Percentiles rank a stretch among this genome's conserved stretches.
These are phyloP conservation scores for Elsinoe batatas DNA, from an alignment of 2,329 filamentous ascomycete genomes.

Conservation along the genomic window DNA sequence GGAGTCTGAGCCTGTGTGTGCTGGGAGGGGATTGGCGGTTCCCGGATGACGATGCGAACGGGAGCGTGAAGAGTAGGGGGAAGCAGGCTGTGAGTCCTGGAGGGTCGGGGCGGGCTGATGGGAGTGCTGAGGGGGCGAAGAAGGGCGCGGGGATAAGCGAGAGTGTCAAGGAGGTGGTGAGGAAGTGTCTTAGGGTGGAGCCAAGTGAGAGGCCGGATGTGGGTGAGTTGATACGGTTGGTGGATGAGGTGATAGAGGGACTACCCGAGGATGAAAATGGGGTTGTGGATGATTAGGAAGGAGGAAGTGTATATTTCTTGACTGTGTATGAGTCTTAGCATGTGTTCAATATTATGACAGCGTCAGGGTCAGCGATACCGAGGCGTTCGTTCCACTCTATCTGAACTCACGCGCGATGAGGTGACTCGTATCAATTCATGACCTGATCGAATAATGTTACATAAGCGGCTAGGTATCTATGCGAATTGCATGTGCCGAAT, in stretches of 20 bases:
- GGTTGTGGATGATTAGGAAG: conserved; percentile 1
- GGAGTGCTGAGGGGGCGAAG: conserved; percentile 18
- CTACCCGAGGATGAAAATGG: conserved; percentile 47
- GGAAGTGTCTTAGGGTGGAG: conserved; percentile 78
- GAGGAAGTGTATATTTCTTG: background rate
- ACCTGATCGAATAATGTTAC: too few species aligned
- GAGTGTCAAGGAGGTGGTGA: conserved; percentile 74
- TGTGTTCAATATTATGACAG: background rate
- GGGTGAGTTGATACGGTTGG: conserved; percentile 67
- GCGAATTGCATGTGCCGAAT: background rate
- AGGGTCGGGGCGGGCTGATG: conserved; percentile 16
- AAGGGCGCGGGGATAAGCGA: conserved; percentile 55
- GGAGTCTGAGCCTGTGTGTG: conserved; percentile 84
- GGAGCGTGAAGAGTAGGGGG: conserved; percentile 37
- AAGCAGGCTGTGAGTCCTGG: conserved; percentile 38
- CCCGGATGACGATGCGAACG: conserved; percentile 68
- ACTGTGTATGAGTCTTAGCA: background rate
- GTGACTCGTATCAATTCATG: too few species aligned
- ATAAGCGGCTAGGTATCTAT: too few species aligned
- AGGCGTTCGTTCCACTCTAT: too few species aligned
- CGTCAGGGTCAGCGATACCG: background rate
- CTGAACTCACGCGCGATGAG: too few species aligned
- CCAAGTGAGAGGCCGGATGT: conserved; percentile 80
- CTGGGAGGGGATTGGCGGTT: conserved; percentile 93
- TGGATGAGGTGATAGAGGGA: conserved; percentile 60